Evolutionary conservation across 768 basidiomycete species (phyloP).

Genomic region (Pleurotus salmoneostramineus): DNA sequence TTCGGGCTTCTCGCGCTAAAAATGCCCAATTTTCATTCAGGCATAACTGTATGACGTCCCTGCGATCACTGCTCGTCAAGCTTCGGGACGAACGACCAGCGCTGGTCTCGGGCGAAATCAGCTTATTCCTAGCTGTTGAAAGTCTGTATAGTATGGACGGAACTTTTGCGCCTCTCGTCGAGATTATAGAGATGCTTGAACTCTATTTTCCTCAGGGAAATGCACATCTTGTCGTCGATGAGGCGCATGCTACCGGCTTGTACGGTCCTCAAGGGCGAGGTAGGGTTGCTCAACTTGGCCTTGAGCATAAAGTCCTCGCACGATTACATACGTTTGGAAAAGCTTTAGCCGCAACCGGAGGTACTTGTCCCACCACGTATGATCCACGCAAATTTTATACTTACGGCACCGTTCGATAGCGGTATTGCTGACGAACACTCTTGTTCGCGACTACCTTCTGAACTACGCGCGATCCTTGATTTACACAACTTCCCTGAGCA

Average conservation of each 20-base stretch:
- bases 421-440: constrained; percentile 65
- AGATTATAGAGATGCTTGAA: constrained; percentile 63
- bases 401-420: constrained; percentile 34
- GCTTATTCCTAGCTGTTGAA: constrained; percentile 82
- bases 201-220: constrained; percentile 57
- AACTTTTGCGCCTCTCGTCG: constrained; percentile 71
- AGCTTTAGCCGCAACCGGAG: constrained; percentile 80
- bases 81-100: constrained; percentile 33
- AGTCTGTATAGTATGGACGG: constrained; percentile 96
- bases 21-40: constrained; percentile 45
- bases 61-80: constrained; percentile 40
- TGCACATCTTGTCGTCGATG: constrained; percentile 80
- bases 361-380: constrained; percentile 30
- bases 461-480: constrained; percentile 92
- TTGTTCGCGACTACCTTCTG: constrained; percentile 79
- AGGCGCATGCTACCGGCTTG: constrained; percentile 91
- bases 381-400: not conserved
- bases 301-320: constrained; percentile 70
- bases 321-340: constrained; percentile 93
- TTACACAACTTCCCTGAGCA: constrained; percentile 84
- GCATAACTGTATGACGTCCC: constrained; percentile 64
- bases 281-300: constrained; percentile 62
- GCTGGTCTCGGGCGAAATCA: constrained; percentile 34
- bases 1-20: constrained; percentile 58
- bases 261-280: constrained; percentile 81